Base-by-base conservation (phyloP, 139 green algal genomes). In the Tetraselmis chui region DNA sequence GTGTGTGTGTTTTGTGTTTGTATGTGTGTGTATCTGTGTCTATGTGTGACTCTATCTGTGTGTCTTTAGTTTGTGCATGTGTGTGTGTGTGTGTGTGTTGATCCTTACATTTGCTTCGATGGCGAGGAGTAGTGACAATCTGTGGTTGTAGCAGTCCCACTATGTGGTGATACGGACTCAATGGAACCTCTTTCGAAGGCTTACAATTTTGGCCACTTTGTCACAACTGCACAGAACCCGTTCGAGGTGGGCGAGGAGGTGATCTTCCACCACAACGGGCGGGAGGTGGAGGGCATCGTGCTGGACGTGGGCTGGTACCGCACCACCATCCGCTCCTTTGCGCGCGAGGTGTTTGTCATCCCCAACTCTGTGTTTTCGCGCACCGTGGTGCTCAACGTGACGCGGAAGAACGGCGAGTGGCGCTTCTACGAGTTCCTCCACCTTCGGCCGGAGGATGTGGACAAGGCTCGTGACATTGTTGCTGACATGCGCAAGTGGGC, bases 281-380 rank as follows among this genome's bases (percentile, higher is more conserved):
- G 79, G 29, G 59, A 59, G 18, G 90, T 98, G 31, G 94, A 97
- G 85, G 94, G 94, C 82, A 95, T 97, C 76, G 94, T 98, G 76
- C 59, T 96, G 26, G 94, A 98, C 79, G 93, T 98, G 18, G 94
- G 94, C 2, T 98, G 94, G 94, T 97, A 97, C 89, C 86, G 93
- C 32, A 97, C 93, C 29, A 92, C 87, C 81, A 94, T 95, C 81
- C 86, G 93, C 28, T 94, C 90, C 28, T 97, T 97, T 85, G 93
- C 95, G 89, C 87, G 93, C 2, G 91, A 94, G 84, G 81, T 92
- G 78, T 92, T 83, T 76, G 85, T 93, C 27, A 92, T 94, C 23
- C 90, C 90, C 31, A 94, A 94, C 79, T 82, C 85, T 5, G 92
- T 98, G 1, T 98, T 98, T 86, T 94, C 89, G 5, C 92, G 94